Base-by-base conservation (phyloP, 1,139 yeast genomes). In the Wickerhamiella infanticola region DNA sequence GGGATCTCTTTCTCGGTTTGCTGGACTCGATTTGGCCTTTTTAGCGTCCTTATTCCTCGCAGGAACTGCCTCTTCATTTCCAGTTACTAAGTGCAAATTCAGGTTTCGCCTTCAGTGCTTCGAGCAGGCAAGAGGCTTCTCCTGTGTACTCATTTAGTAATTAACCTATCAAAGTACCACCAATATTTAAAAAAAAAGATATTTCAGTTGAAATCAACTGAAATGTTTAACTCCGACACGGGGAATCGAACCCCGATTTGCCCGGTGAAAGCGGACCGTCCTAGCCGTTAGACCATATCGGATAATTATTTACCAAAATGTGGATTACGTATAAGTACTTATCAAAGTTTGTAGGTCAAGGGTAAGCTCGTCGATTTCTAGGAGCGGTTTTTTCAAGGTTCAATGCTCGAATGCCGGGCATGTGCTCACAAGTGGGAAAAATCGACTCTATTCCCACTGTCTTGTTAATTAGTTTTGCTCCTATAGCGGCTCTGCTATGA, bases 231-330 rank as follows among this genome's bases (percentile, higher is more conserved):
- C 47, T 45, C 47, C 47, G 47, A 42, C 35, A 43, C 47, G 47
- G 47, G 47, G 47, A 45, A 42, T 45, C 45, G 47, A 45, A 45
- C 47, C 47, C 47, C 47, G 45, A 33, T 27, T 40, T 43, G 42
- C 46, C 43, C 46, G 46, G 46, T 43, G 46, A 43, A 43, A 43
- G 46, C 46, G 46, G 43, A 40, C 42, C 46, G 46, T 43, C 46
- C 46, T 43, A 43, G 46, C 46, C 46, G 43, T 40, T 43, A 43
- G 46, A 43, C 46, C 43, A 43, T 40, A 43, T 39, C 46, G 46
- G 46, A 43, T 23, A 23, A n/a, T 35, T 5, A n/a, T 29, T 5
- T 18, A 18, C 18, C 18, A 18, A 18, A 18, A 18, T 18, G 18
- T 18, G 18, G 18, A 18, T 18, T 18, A 18, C 18, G 18, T 18